Evolutionary conservation across 495 filamentous ascomycete species (phyloP).

Genomic region (Clohesyomyces aquaticus): DNA sequence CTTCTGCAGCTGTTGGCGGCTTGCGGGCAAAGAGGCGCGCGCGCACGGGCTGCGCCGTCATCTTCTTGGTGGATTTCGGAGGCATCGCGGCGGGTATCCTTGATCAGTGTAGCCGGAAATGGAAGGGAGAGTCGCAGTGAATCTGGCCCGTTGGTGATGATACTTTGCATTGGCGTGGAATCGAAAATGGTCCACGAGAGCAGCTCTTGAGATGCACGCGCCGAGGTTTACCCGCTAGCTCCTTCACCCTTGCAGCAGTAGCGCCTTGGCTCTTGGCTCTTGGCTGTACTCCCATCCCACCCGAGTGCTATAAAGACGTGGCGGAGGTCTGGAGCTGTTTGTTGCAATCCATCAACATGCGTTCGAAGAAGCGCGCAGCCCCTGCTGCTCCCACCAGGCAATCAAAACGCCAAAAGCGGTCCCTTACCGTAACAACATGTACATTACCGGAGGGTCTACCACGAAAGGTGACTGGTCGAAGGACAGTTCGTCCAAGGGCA

Average conservation of each 20-base stretch:
- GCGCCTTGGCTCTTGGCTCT: not conserved
- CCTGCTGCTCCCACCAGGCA: not conserved
- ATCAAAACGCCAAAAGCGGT: not conserved
- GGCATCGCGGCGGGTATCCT: slow-evolving; percentile 66
- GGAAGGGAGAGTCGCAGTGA: not conserved
- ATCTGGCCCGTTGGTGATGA: no score
- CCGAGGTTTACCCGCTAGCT: slow-evolving; percentile 1
- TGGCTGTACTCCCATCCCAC: not conserved
- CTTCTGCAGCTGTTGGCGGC: slow-evolving; percentile 69
- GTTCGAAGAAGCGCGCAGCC: not conserved
- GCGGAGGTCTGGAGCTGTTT: no score
- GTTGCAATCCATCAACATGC: not conserved
- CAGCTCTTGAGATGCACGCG: no score
- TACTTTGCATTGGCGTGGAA: no score
- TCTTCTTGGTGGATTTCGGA: slow-evolving; percentile 64
- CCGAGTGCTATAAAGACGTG: no score
- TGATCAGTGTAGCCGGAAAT: not conserved
- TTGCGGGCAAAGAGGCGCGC: slow-evolving; percentile 85
- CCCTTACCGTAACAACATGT: not conserved
- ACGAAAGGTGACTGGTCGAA: not conserved
- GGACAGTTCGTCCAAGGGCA: not conserved
- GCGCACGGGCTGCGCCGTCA: slow-evolving; percentile 89
- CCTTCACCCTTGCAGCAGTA: not conserved
- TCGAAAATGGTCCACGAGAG: no score
- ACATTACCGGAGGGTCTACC: not conserved